Evolutionary conservation across 1,284 basidiomycete genomes (phyloP), one percentile per base, ranked within the genome.

Genomic region (Schizophyllum commune): DNA sequence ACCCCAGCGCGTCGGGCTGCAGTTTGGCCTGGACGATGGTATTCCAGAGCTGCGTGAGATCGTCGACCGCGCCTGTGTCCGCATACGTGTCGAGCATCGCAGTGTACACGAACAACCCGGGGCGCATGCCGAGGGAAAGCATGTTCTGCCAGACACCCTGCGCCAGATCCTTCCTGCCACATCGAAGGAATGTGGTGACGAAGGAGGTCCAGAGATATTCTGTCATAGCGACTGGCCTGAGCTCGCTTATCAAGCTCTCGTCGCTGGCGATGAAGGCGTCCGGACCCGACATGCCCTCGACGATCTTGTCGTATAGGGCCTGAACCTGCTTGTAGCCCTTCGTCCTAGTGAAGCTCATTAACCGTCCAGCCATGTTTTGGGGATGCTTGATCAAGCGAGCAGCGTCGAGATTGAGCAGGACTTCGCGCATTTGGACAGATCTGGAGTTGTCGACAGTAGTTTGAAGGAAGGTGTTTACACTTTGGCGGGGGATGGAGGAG

Each of bases 121-220:
- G 83, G 47, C 64, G 72, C 20, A 86, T 69, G 1, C 78, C 79
- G n/a, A 80, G 70, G 22, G 70, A 68, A 13, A 73, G 60, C 74
- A 90, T 80, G 65, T 88, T 85, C 51, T 82, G 76, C 89, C 89
- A 91, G 5, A 91, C 67, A 33, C 72, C 72, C 55, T 78, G 79
- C 0, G 84, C 88, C 19, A 85, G 69, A 60, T 88, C 83, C 53
- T 76, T 74, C 55, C 78, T 73, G 32, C 79, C 73, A 63, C 78
- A 78, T 60, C 73, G 75, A 55, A 89, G 71, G 64, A 89, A 89
- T 17, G 79, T 83, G 2, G 76, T 77, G 56, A 92, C 71, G 65
- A 92, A 84, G 1, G 81, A 76, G 0, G 77, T 76, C 89, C 89
- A 92, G 19, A 76, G 72, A 9, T 77, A 71, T 61, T 83, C 79